Evolutionary conservation across 352 stramenopile genomes (phyloP).

Genomic region (Albugo laibachii): DNA sequence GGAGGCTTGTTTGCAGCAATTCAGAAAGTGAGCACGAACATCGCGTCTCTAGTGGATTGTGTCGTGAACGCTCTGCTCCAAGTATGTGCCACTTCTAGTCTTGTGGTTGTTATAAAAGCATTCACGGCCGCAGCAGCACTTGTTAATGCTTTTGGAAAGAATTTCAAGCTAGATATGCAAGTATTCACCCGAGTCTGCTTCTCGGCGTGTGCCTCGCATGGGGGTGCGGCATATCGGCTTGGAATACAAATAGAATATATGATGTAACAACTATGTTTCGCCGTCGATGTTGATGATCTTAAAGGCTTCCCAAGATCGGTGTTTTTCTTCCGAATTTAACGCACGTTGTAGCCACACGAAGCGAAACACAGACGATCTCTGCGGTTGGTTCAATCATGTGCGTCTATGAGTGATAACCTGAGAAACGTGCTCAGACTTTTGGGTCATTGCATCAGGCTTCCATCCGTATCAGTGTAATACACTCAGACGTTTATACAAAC

Average conservation of each 20-base stretch:
- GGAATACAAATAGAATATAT: slow-evolving; percentile 92
- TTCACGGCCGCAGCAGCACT: slow-evolving; percentile 89
- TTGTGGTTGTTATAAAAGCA: slow-evolving; percentile 87
- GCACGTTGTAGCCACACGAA: slow-evolving; percentile 55
- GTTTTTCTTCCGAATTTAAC: slow-evolving; percentile 78
- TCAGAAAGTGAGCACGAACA: slow-evolving; percentile 80
- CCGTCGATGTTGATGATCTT: slow-evolving; percentile 72
- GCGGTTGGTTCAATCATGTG: slow-evolving; percentile 81
- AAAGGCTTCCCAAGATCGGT: slow-evolving; percentile 69
- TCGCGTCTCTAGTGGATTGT: slow-evolving; percentile 75
- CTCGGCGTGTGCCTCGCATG: no score
- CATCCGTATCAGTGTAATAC: no score
- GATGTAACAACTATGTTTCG: slow-evolving; percentile 77
- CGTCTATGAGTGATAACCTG: slow-evolving; percentile 5
- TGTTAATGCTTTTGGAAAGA: slow-evolving; percentile 80
- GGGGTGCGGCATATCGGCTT: no score
- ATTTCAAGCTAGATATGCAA: slow-evolving; percentile 92
- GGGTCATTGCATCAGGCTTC: no score
- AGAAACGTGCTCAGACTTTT: no score
- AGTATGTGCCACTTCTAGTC: slow-evolving; percentile 87
- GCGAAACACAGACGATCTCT: slow-evolving; percentile 82
- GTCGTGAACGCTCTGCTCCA: slow-evolving; percentile 93
- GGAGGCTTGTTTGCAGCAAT: slow-evolving; percentile 85
- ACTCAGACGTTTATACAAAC: no score
- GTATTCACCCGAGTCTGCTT: slow-evolving; percentile 85